A percentile compares a stretch with the other conserved stretches of the same genome.
These are phyloP conservation scores for Ajuga chamaepitys DNA, from an alignment of 257 asterid genomes.

Conservation along the genomic window DNA sequence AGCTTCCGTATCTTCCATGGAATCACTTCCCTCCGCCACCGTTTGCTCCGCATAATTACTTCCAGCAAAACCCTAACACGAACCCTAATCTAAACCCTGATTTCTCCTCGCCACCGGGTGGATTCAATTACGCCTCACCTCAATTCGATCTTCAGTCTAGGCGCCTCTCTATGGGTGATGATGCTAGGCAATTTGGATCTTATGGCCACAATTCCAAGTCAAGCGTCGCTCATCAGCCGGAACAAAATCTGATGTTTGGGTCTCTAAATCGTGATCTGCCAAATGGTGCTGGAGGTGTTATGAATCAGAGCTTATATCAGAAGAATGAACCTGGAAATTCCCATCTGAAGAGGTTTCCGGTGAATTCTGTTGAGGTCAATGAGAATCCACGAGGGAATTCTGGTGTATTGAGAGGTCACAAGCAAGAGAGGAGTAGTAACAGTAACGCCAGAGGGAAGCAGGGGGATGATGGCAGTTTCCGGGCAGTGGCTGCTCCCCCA, in stretches of 20 bases:
- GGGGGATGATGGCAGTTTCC: slow-evolving; percentile 25
- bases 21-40: slow-evolving; percentile 39
- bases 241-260: slow-evolving; percentile 53
- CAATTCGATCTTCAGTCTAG: slow-evolving; percentile 30
- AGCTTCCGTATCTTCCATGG: slow-evolving; percentile 21
- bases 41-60: slow-evolving; percentile 46
- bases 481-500: slow-evolving; percentile 39
- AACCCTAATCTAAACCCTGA: slow-evolving; percentile 32
- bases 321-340: slow-evolving; percentile 13
- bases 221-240: slow-evolving; percentile 19
- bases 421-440: slow-evolving; percentile 20
- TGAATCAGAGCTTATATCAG: slow-evolving; percentile 18
- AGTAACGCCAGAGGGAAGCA: slow-evolving; percentile 19
- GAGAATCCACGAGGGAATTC: slow-evolving; percentile 21
- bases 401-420: slow-evolving; percentile 19
- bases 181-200: slow-evolving; percentile 23
- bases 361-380: slow-evolving; percentile 20
- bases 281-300: slow-evolving; percentile 17
- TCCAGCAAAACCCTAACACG: slow-evolving; percentile 54
- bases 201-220: slow-evolving; percentile 15
- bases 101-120: slow-evolving; percentile 28
- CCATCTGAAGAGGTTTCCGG: slow-evolving; percentile 19
- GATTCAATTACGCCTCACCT: slow-evolving; percentile 22
- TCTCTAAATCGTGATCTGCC: slow-evolving; percentile 27
- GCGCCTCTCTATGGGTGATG: slow-evolving; percentile 13